Evolutionary conservation across 441 rosid species (phyloP).

Genomic region (Jatropha podagrica): DNA sequence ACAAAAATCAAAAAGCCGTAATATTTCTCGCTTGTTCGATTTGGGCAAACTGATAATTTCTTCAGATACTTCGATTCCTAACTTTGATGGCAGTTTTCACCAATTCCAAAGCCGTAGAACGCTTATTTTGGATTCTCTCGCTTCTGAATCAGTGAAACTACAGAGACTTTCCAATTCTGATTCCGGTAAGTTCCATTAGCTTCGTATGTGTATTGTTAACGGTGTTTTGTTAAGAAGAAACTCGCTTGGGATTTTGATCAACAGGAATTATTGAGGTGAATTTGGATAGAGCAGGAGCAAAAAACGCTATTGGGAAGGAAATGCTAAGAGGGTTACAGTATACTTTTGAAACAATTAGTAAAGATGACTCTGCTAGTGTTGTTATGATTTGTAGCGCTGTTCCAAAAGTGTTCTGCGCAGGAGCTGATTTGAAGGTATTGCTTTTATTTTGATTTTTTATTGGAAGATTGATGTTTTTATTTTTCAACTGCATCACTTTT

Average conservation of each 20-base stretch:
- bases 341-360: slow-evolving; percentile 49
- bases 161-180: slow-evolving; percentile 56
- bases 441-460: neutral
- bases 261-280: slow-evolving; percentile 79
- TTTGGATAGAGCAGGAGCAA: slow-evolving; percentile 63
- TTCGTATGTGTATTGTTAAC: neutral
- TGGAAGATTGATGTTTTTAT: neutral
- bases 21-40: slow-evolving; percentile 13
- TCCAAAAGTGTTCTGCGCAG: slow-evolving; percentile 82
- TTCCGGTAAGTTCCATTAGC: slow-evolving; percentile 48
- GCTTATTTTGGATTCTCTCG: slow-evolving; percentile 62
- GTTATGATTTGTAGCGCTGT: slow-evolving; percentile 69
- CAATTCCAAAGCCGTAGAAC: slow-evolving; percentile 49
- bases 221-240: neutral
- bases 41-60: slow-evolving; percentile 11
- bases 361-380: slow-evolving; percentile 64
- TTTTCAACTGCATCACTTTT: neutral
- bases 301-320: slow-evolving; percentile 76
- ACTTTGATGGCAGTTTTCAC: slow-evolving; percentile 3
- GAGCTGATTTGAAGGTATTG: slow-evolving; percentile 92
- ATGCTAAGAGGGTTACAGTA: slow-evolving; percentile 65
- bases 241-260: neutral
- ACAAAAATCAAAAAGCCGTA: slow-evolving; percentile 17
- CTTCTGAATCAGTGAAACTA: slow-evolving; percentile 67
- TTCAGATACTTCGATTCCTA: slow-evolving; percentile 12